A percentile compares a stretch with the other conserved stretches of the same genome.
Evolutionary conservation across 257 asterid species (phyloP).

Genomic region (Solanum appendiculatum): DNA sequence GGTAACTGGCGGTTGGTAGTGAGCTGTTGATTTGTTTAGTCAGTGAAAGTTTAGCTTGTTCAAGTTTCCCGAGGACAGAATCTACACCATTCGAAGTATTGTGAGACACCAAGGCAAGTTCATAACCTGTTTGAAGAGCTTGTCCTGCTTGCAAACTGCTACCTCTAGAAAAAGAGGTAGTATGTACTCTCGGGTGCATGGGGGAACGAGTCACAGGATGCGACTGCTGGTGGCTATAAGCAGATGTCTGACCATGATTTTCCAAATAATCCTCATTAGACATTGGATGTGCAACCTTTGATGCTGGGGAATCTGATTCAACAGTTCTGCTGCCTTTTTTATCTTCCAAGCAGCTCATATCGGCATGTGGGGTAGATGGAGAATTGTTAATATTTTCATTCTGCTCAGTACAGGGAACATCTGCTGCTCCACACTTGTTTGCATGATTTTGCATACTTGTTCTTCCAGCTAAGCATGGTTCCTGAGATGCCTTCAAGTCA

Average conservation of each 20-base stretch:
- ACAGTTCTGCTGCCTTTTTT: constrained; percentile 5
- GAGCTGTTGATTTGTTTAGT: constrained; percentile 26
- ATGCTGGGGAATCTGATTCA: constrained; percentile 19
- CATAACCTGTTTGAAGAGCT: constrained; percentile 15
- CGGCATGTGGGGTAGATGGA: constrained; percentile 4
- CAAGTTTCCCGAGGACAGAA: constrained; percentile 61
- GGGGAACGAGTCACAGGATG: background rate
- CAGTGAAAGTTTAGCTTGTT: constrained; percentile 53
- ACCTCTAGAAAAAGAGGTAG: constrained; percentile 2
- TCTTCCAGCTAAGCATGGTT: constrained; percentile 7
- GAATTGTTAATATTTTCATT: constrained; percentile 9
- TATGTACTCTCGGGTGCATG: background rate
- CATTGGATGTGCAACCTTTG: constrained; percentile 27
- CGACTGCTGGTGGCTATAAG: background rate
- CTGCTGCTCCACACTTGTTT: constrained; percentile 7
- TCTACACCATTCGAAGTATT: constrained; percentile 27
- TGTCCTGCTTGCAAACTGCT: constrained; percentile 1
- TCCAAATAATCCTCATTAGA: constrained; percentile 19
- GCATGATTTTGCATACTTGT: constrained; percentile 6
- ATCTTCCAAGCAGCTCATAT: constrained; percentile 7
- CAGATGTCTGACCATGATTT: constrained; percentile 5
- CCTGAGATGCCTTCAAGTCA: constrained; percentile 35
- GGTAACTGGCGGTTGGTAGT: constrained; percentile 5
- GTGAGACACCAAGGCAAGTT: constrained; percentile 42
- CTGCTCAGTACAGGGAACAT: constrained; percentile 12